phyloP scores from a whole-genome alignment of 805 yeast genomes.

The Maudiozyma barnettii region DNA sequence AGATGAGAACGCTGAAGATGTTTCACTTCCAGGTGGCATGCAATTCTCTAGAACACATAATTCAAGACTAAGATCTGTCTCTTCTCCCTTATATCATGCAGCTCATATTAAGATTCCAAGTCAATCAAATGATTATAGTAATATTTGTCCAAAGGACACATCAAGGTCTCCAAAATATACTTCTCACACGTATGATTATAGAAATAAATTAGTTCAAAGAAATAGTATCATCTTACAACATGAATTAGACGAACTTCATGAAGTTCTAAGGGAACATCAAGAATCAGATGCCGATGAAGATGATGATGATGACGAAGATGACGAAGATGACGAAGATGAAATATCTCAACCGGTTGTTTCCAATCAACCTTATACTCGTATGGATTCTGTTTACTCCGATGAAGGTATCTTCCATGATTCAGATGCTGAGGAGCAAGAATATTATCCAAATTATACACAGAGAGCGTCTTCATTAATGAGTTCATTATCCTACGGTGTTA shows the following conservation, averaged over 20 bases:
- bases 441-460: slow-evolving; percentile 2
- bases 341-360: background rate
- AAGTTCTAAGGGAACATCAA: slow-evolving; percentile 16
- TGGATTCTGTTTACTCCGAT: slow-evolving; percentile 17
- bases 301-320: slow-evolving; percentile 5
- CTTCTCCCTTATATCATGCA: background rate
- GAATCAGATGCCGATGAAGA: slow-evolving; percentile 16
- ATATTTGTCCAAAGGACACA: background rate
- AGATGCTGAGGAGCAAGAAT: slow-evolving; percentile 18
- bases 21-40: slow-evolving; percentile 1
- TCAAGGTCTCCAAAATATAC: background rate
- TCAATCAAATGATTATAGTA: background rate
- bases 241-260: slow-evolving; percentile 50
- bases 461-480: slow-evolving; percentile 21
- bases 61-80: background rate
- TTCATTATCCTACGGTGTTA: slow-evolving; percentile 17
- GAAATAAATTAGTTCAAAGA: slow-evolving; percentile 1
- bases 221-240: slow-evolving; percentile 40
- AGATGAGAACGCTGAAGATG: background rate
- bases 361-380: background rate
- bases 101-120: background rate
- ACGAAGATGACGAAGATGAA: slow-evolving; percentile 11
- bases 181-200: background rate
- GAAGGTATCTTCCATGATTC: slow-evolving; percentile 24
- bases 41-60: background rate